Evolutionary conservation across 129 eudicot species (phyloP), one percentile per base, ranked within the genome.

Genomic region (Kitagawia praeruptora): DNA sequence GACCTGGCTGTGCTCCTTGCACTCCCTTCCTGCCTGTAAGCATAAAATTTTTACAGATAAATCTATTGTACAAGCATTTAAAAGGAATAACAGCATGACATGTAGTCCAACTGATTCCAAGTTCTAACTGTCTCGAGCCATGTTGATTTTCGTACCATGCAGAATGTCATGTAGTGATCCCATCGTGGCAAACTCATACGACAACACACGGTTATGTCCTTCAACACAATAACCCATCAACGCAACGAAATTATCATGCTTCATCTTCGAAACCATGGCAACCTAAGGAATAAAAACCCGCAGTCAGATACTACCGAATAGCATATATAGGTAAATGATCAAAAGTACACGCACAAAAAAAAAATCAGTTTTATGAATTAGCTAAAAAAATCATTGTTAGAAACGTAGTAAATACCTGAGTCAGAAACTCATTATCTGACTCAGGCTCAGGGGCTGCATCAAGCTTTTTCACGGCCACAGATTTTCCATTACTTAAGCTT

Each of bases 1-100:
- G 98, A 18, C 98, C 98, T 46, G 98, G 98, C 77, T 95, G 97
- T 78, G 97, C 98, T 74, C 97, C 98, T 89, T 92, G 94, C 75
- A 92, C 97, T 70, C 98, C 98, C 81, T 92, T 92, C 85, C 94
- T 90, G 58, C 98, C 98, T 95, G 91, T 48, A 75, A 66, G 47
- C 38, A 51, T 27, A 77, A 15, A 61, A 56, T 42, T 61, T 23
- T 61, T 31, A 67, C 23, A 28, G 41, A 67, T 67, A 31, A 31
- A 11, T 25, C 19, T 27, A 3, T 28, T 28, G 21, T 12, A 34
- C 73, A 14, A 34, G 23, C 9, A 67, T 67, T 27, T 31, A 31
- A 51, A 15, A 67, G 73, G 73, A 11, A 21, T 4, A 6, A 3
- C 27, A 49, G 54, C 16, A 5, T 5, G 27, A 63, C 19, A 4